Evolutionary conservation across 2,329 filamentous ascomycete species (phyloP).

Genomic region (Ascochyta fabae): DNA sequence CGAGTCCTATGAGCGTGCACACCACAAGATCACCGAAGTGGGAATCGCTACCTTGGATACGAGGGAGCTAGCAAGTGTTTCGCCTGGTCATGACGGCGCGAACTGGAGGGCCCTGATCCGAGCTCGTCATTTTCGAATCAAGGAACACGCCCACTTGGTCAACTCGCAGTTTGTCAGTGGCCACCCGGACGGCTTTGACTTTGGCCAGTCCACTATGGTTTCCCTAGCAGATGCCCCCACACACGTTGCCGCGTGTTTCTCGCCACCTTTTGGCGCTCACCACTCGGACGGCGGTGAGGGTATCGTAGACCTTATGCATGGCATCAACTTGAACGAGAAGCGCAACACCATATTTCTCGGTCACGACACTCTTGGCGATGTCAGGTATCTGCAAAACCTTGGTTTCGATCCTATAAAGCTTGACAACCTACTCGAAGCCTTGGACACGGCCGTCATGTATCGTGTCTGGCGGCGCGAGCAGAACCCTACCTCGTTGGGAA

Average conservation of each 20-base stretch:
- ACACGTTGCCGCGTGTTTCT: slow-evolving; percentile 62
- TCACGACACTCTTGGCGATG: slow-evolving; percentile 72
- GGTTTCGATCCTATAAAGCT: slow-evolving; percentile 66
- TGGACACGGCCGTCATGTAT: slow-evolving; percentile 78
- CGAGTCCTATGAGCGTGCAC: slow-evolving; percentile 76
- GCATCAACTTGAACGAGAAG: slow-evolving; percentile 35
- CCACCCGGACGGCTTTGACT: slow-evolving; percentile 76
- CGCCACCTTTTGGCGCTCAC: slow-evolving; percentile 58
- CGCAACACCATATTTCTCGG: slow-evolving; percentile 79
- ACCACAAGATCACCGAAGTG: slow-evolving; percentile 78
- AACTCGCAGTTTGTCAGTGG: slow-evolving; percentile 75
- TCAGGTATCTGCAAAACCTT: slow-evolving; percentile 70
- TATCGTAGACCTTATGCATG: slow-evolving; percentile 1
- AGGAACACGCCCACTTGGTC: slow-evolving; percentile 68
- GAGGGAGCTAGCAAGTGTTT: slow-evolving; percentile 57
- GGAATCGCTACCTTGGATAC: slow-evolving; percentile 85
- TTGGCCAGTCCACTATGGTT: slow-evolving; percentile 69
- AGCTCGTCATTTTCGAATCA: slow-evolving; percentile 77
- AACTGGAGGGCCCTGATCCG: slow-evolving; percentile 73
- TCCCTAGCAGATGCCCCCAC: slow-evolving; percentile 52
- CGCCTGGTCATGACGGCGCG: slow-evolving; percentile 66
- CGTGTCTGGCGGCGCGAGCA: slow-evolving; percentile 64
- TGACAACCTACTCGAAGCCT: slow-evolving; percentile 64
- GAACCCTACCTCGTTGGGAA: slow-evolving; percentile 63
- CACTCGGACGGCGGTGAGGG: slow-evolving; percentile 1